These are phyloP conservation scores for Penicillium odoratum DNA, from an alignment of 495 filamentous ascomycete genomes.

Conservation along the genomic window DNA sequence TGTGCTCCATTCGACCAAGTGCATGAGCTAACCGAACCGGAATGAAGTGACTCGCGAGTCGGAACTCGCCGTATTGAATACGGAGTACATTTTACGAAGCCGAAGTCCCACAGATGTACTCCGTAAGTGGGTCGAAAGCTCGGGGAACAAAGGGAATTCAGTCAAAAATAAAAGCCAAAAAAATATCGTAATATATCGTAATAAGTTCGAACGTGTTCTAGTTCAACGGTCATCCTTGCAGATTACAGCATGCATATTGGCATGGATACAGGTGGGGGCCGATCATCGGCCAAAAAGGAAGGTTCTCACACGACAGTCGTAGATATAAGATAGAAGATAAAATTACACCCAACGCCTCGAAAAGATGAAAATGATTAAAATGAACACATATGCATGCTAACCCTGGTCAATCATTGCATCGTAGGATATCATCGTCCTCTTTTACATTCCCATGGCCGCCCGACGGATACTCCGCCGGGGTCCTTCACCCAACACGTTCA, in stretches of 20 bases:
- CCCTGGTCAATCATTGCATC: slow-evolving; percentile 23
- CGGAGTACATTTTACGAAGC: not conserved
- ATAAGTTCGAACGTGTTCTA: too few relatives aligned
- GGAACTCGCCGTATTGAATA: not conserved
- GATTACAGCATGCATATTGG: not conserved
- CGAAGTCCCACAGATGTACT: not conserved
- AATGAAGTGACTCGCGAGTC: not conserved
- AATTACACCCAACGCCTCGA: not conserved
- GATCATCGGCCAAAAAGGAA: not conserved
- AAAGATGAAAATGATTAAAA: slow-evolving; percentile 4
- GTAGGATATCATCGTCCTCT: slow-evolving; percentile 10
- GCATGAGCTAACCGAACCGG: not conserved
- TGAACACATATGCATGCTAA: slow-evolving; percentile 12
- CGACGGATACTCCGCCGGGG: slow-evolving; percentile 79
- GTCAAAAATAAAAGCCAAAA: too few relatives aligned
- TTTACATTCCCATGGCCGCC: slow-evolving; percentile 23
- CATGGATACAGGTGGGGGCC: not conserved
- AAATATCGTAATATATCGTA: too few relatives aligned
- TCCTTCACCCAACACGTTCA: slow-evolving; percentile 84
- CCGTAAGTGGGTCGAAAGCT: not conserved
- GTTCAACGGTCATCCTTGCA: not conserved
- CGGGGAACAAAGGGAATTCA: not conserved
- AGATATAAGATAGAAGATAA: not conserved
- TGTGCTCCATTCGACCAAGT: not conserved
- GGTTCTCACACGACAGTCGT: not conserved